Evolutionary conservation across 768 basidiomycete species (phyloP), one percentile per base, ranked within the genome.

Genomic region (Amanita pallidorosea): DNA sequence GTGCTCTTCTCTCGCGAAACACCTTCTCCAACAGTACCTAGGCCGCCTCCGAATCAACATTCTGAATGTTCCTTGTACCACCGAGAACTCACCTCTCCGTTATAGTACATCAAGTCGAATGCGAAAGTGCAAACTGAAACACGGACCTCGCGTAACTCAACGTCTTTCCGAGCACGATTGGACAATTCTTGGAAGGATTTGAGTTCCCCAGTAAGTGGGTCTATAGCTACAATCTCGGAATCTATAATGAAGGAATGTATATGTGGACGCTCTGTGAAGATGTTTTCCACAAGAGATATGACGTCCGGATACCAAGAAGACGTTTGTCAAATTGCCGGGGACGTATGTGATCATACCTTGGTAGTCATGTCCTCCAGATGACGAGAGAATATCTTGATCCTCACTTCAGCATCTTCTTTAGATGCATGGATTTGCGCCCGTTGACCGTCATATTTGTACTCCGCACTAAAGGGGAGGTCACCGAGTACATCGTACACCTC

Each of bases 331-430:
- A 47, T 22, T 54, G 42, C 45, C 35, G 18, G 41, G 47, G 34
- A 55, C 47, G 9, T 38, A 36, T 47, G 45, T 34, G 44, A 41
- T 45, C 60, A 55, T 61, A 79, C 86, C 73, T 95, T 93, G 53
- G 80, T 79, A 1, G 89, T 92, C 92, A 93, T 93, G 59, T 92
- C 83, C 67, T 94, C 90, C 29, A 95, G 70, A 70, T 92, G 89
- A 49, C 91, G 81, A 53, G 87, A 89, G 68, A 95, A 95, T 45
- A 94, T 71, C 47, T 79, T 77, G 37, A 89, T 74, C 8, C 56
- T 58, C 27, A 60, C 48, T 9, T 60, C 57, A 12, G 3, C 27
- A 29, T 61, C 69, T 29, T 63, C 58, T 3, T 63, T 58, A 12
- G 60, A 60, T 11, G 73, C 83, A 61, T 88, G 86, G n/a, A 88